Evolutionary conservation across 805 yeast genomes (phyloP), one percentile per base, ranked within the genome.

Genomic region (Candida maesae): DNA sequence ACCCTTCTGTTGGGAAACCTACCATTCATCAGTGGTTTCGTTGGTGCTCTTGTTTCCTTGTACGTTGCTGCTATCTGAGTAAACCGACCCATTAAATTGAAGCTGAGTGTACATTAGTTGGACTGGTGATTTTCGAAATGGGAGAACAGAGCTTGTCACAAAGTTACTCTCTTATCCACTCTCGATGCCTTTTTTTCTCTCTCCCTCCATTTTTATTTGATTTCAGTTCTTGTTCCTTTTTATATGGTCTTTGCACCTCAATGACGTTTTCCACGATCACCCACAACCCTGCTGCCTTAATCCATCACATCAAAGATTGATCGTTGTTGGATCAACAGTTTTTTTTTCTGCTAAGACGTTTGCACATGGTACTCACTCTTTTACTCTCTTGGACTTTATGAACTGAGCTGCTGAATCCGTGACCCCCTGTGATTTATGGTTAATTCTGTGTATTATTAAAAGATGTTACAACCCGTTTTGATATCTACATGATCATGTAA

Each of bases 31-130:
- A 48, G 50, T 17, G 60, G 62, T 2, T 35, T 41, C 14, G 45
- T 58, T 36, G 64, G 64, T 35, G 44, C 53, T 12, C 40, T 64
- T 8, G 53, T 67, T 41, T 65, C 70, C n/a, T 42, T 68, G 41
- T 68, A 68, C 49, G 19, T 46, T 38, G 50, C 50, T 35, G 42
- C 50, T 25, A 42, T 46, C 43, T 46, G 19, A 40, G 19, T 15
- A 8, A 7, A 7, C 10, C 24, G 24, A n/a, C n/a, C n/a, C n/a
- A n/a, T n/a, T n/a, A 26, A 14, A n/a, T n/a, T n/a, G 13, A 9
- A 12, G 10, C 24, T 10, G 10, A 10, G 7, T 26, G 29, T 26
- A 26, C 29, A 26, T n/a, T 26, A 21, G 24, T 21, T 8, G 24
- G 10, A 21, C 7, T 6, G 5, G 31, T 28, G 31, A 14, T 28